phyloP scores from a whole-genome alignment of 2,329 filamentous ascomycete species.

The Nigrospora sphaerica region DNA sequence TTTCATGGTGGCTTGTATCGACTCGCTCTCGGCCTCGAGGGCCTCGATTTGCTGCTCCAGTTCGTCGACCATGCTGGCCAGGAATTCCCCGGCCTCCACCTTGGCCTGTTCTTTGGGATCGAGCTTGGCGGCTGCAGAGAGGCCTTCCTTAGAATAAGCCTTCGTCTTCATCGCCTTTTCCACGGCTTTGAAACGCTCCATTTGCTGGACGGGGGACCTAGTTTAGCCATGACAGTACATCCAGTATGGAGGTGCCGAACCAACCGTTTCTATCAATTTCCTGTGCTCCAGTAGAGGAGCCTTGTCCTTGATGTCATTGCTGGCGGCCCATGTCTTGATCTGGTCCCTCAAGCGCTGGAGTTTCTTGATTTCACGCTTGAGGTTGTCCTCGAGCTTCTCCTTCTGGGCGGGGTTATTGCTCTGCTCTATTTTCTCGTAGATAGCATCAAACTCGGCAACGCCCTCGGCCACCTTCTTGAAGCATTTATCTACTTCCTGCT shows the following conservation, averaged over 20 bases:
- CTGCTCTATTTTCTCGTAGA: conserved; percentile 96
- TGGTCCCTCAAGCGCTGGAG: conserved; percentile 93
- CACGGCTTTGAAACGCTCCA: conserved; percentile 99
- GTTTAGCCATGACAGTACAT: background rate
- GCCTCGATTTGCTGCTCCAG: conserved; percentile 90
- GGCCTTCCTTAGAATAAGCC: conserved; percentile 95
- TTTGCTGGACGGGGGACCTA: conserved; percentile 56
- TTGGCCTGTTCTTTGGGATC: conserved; percentile 98
- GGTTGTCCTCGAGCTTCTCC: conserved; percentile 94
- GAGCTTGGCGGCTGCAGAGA: conserved; percentile 84
- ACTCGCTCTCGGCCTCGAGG: conserved; percentile 83
- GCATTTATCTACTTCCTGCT: conserved; percentile 98
- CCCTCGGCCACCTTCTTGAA: conserved; percentile 98
- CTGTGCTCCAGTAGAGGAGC: conserved; percentile 87
- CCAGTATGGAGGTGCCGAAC: conserved; percentile 21
- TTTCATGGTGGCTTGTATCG: conserved; percentile 82
- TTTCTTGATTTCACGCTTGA: conserved; percentile 99
- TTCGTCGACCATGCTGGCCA: conserved; percentile 82
- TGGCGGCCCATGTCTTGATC: conserved; percentile 98
- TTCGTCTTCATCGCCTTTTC: conserved; percentile 99
- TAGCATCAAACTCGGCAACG: conserved; percentile 83
- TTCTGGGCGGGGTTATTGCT: conserved; percentile 91
- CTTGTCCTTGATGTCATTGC: conserved; percentile 99
- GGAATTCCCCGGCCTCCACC: conserved; percentile 78
- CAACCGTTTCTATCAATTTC: conserved; percentile 93